Conservation (phyloP, 768 basidiomycete genomes). For the Crepidotus variabilis region DNA sequence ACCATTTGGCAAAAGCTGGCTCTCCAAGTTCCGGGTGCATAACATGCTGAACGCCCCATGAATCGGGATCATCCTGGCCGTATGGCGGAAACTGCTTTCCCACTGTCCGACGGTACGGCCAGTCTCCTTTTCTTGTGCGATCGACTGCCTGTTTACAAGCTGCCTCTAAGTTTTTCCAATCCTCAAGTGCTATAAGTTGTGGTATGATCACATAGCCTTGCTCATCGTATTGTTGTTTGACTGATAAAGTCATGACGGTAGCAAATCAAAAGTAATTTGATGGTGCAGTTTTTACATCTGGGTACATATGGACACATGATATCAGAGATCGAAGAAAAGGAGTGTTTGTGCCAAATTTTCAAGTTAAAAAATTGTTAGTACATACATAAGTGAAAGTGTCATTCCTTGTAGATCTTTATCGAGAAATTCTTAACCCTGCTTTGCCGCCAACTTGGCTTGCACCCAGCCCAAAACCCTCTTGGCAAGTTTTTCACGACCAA, state of each 20-base stretch:
- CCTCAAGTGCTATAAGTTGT: constrained; percentile 41
- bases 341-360: no score
- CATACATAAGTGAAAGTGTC: no score
- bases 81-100: constrained; percentile 81
- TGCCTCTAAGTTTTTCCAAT: constrained; percentile 34
- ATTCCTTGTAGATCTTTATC: neutral
- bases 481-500: constrained; percentile 40
- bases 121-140: constrained; percentile 54
- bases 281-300: neutral
- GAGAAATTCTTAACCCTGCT: neutral
- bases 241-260: constrained; percentile 12
- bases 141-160: constrained; percentile 51
- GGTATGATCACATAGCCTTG: constrained; percentile 67
- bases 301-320: neutral
- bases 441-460: constrained; percentile 12
- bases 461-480: constrained; percentile 38
- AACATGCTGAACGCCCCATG: constrained; percentile 79
- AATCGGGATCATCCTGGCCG: constrained; percentile 54
- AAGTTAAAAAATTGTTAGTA: no score
- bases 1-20: constrained; percentile 61
- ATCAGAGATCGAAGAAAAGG: neutral
- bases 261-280: neutral
- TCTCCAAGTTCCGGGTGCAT: constrained; percentile 76
- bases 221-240: constrained; percentile 52
- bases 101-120: constrained; percentile 67